Evolutionary conservation across 176 grass and related monocot genomes (phyloP), one percentile per base, ranked within the genome.

Genomic region (Rhynchospora tenuis): DNA sequence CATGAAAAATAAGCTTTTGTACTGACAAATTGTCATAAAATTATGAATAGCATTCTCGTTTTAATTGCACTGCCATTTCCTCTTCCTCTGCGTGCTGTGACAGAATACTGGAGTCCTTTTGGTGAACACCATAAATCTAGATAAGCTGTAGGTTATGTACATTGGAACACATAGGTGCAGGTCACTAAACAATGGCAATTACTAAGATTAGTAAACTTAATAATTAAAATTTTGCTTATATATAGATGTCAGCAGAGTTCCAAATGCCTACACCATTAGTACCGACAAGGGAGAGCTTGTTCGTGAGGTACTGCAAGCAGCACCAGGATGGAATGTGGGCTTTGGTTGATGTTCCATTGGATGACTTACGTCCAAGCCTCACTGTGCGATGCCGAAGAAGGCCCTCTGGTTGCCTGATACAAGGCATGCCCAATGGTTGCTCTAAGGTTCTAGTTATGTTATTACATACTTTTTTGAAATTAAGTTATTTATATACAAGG

Each of bases 261-360:
- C 90, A 91, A 76, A 85, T 97, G 72, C 92, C 90, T 0, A 88
- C 92, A 2, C 88, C 90, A 0, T 70, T 97, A 8, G 92, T 94
- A 38, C 88, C 92, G 4, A 92, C 87, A 1, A 77, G 92, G 3
- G 92, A 97, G 81, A 81, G 19, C 71, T 81, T 89, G n/a, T 94
- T 97, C 74, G 59, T 91, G 51, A 88, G 94, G 19, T 94, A 97
- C 87, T 97, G 94, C 92, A 94, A 97, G 87, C 90, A 94, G 42
- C 87, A 89, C 2, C 28, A 61, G 0, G 92, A 92, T 16, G 94
- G 86, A 64, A 80, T 71, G 19, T 97, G 94, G 94, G 87, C 87
- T 10, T 85, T 94, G 1, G 90, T 94, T 23, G 94, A 97, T 48
- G 90, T 97, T 80, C 92, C 94, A 7, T 43, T 94, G 2, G 92